Conservation (phyloP, 305 asterid genomes). For the Fraxinus paxiana region DNA sequence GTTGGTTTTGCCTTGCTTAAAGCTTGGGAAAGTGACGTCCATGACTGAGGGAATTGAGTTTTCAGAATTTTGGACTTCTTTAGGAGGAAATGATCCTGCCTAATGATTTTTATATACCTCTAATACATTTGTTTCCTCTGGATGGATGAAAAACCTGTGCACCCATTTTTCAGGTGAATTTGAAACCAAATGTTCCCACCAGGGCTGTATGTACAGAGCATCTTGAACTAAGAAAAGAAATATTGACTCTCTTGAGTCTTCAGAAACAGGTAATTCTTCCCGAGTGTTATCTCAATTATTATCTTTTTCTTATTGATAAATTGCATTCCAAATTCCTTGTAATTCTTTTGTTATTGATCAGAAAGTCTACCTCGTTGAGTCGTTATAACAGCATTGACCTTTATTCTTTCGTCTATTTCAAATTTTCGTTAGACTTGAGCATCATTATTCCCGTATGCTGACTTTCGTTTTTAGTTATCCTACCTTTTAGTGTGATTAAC, state of each 20-base stretch:
- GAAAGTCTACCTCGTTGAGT: background rate
- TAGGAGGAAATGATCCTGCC: background rate
- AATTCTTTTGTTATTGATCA: background rate
- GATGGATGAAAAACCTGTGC: constrained; percentile 14
- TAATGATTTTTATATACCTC: background rate
- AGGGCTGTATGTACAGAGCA: constrained; percentile 89
- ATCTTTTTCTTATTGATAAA: background rate
- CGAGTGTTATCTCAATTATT: background rate
- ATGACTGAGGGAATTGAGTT: background rate
- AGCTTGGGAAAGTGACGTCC: background rate
- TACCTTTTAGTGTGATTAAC: background rate
- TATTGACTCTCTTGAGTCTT: constrained; percentile 76
- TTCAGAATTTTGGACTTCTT: background rate
- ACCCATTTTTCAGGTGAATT: constrained; percentile 59
- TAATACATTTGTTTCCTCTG: constrained; percentile 4
- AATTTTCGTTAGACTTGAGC: background rate
- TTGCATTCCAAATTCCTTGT: background rate
- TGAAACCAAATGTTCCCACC: constrained; percentile 96
- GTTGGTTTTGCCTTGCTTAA: background rate
- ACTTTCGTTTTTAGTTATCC: background rate
- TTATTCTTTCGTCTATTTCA: background rate
- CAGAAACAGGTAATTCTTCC: constrained; percentile 68
- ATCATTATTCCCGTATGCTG: background rate
- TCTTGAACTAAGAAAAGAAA: constrained; percentile 95
- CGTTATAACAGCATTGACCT: background rate